Evolutionary conservation across 257 asterid genomes (phyloP).

Genomic region (Solanum raphanifolium): DNA sequence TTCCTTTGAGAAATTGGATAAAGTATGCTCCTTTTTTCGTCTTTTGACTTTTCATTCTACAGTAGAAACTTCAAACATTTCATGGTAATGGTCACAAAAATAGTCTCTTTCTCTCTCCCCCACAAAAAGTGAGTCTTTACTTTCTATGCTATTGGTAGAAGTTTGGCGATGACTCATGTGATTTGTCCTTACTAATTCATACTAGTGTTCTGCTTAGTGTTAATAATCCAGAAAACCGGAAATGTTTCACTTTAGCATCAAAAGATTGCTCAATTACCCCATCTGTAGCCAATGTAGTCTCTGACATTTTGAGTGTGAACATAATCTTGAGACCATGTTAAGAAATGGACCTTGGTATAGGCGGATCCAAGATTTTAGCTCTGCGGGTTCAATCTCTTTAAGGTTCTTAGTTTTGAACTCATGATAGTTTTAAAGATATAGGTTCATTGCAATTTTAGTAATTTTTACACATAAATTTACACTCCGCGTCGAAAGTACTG

Average conservation of each 20-base stretch:
- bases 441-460: not conserved
- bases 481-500: not conserved
- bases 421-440: not conserved
- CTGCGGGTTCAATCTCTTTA: not conserved
- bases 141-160: not conserved
- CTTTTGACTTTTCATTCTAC: not conserved
- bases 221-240: not conserved
- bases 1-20: constrained; percentile 83
- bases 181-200: not conserved
- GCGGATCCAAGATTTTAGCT: not conserved
- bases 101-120: not conserved
- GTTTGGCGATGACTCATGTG: not conserved
- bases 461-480: not conserved
- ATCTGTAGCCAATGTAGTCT: not conserved
- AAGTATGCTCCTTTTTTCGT: constrained; percentile 33
- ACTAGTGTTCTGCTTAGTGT: too few relatives aligned
- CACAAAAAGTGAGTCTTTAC: not conserved
- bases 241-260: not conserved
- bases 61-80: not conserved
- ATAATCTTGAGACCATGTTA: not conserved
- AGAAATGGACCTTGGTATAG: not conserved
- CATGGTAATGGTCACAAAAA: not conserved
- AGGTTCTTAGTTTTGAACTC: not conserved
- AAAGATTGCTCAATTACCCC: not conserved
- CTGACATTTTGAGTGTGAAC: not conserved